These are phyloP conservation scores for Vicia villosa DNA, from an alignment of 306 rosid genomes.

Conservation along the genomic window DNA sequence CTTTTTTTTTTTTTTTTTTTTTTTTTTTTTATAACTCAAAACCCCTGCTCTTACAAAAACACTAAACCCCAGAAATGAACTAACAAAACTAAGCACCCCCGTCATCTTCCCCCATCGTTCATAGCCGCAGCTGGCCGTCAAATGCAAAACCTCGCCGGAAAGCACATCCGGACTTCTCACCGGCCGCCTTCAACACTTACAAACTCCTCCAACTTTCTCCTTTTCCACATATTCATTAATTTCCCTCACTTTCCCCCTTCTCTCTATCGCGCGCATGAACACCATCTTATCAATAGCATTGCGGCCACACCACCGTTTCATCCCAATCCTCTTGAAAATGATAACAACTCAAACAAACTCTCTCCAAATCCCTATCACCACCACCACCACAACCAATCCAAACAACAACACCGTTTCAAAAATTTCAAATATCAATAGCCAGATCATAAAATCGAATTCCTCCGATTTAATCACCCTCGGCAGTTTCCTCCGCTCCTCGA, in stretches of 20 bases:
- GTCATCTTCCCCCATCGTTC: too few relatives aligned
- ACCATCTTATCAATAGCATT: not conserved
- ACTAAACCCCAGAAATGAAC: too few relatives aligned
- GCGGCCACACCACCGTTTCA: not conserved
- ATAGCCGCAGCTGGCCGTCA: too few relatives aligned
- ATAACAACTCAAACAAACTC: not conserved
- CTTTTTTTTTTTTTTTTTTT: too few relatives aligned
- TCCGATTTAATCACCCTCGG: constrained; percentile 61
- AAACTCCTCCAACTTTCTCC: not conserved
- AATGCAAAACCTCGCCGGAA: not conserved
- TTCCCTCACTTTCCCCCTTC: not conserved
- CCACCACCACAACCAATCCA: too few relatives aligned
- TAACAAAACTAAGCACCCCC: too few relatives aligned
- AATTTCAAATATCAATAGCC: not conserved
- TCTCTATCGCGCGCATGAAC: not conserved
- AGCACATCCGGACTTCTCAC: not conserved
- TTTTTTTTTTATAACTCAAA: too few relatives aligned
- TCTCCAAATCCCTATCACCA: not conserved
- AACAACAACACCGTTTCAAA: too few relatives aligned
- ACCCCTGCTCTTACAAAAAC: too few relatives aligned
- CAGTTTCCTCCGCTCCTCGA: constrained; percentile 55
- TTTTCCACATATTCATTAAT: not conserved
- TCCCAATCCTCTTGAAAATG: not conserved
- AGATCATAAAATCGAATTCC: constrained; percentile 41
- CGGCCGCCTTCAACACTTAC: not conserved